Conservation (phyloP, 805 yeast species). For the Teunomyces pallodes region DNA sequence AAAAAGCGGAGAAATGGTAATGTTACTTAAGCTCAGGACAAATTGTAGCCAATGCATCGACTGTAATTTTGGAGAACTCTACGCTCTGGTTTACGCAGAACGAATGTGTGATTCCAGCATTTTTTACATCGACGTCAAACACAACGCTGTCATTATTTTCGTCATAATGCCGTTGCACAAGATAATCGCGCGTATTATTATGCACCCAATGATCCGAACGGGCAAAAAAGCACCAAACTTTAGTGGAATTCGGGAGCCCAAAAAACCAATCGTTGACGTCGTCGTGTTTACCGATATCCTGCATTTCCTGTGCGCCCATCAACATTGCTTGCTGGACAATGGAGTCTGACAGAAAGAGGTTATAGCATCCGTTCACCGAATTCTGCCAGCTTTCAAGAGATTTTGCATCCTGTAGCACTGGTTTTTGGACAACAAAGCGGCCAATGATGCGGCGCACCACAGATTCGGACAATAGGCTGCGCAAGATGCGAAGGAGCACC, state of each 20-base stretch:
- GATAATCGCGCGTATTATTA: conserved; percentile 45
- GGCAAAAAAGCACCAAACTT: conserved; percentile 59
- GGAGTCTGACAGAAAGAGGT: conserved; percentile 39
- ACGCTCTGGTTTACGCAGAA: conserved; percentile 59
- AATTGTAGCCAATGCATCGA: conserved; percentile 11
- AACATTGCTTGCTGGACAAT: conserved; percentile 54
- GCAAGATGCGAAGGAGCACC: conserved; percentile 24
- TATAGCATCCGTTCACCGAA: conserved; percentile 41
- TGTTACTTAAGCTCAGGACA: background rate
- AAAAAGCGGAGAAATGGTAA: too few species aligned
- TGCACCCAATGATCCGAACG: conserved; percentile 66
- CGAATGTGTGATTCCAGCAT: conserved; percentile 49
- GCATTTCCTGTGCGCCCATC: conserved; percentile 62
- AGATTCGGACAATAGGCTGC: conserved; percentile 26
- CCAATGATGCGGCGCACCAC: conserved; percentile 21
- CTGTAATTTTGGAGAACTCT: conserved; percentile 46
- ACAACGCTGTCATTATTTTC: conserved; percentile 24
- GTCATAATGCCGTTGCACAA: conserved; percentile 37
- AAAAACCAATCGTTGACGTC: conserved; percentile 52
- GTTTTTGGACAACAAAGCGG: conserved; percentile 23
- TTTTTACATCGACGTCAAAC: conserved; percentile 31
- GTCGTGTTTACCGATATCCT: conserved; percentile 42
- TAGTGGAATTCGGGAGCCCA: conserved; percentile 18
- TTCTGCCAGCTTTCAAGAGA: conserved; percentile 31
- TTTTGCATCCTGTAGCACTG: conserved; percentile 14